These are phyloP conservation scores for Backusella liffmaniae DNA, from an alignment of 192 early-diverging fungal species.

Conservation along the genomic window DNA sequence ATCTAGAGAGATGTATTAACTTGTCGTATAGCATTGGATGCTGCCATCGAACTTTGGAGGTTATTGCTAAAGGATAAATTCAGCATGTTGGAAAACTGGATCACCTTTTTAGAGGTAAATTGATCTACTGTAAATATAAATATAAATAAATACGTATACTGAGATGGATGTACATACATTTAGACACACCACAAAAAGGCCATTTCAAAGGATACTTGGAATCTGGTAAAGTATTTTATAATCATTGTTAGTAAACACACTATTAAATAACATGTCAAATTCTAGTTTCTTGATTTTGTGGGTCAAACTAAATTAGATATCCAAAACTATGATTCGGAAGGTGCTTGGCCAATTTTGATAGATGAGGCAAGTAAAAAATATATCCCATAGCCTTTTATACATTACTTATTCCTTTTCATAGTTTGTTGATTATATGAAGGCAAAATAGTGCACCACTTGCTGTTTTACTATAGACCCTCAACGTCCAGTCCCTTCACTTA, in stretches of 20 bases:
- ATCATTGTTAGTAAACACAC: background rate
- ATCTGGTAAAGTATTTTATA: constrained; percentile 48
- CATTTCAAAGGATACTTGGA: constrained; percentile 85
- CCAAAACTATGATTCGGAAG: constrained; percentile 70
- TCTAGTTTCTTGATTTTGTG: constrained; percentile 75
- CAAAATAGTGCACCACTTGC: background rate
- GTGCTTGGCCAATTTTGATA: constrained; percentile 85
- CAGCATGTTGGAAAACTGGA: constrained; percentile 64
- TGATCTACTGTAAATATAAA: background rate
- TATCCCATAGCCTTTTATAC: background rate
- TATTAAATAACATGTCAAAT: background rate
- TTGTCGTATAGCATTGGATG: constrained; percentile 57
- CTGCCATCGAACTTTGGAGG: constrained; percentile 74
- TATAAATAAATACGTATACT: background rate
- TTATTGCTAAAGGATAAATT: constrained; percentile 63
- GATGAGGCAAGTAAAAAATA: constrained; percentile 52
- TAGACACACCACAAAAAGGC: constrained; percentile 73
- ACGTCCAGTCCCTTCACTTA: too few species aligned
- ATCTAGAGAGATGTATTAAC: too few species aligned
- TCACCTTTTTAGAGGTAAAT: constrained; percentile 59
- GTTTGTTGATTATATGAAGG: constrained; percentile 28
- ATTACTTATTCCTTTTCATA: background rate
- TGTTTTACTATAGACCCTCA: background rate
- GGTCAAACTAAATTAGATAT: constrained; percentile 60
- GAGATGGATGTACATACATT: background rate